These are phyloP conservation scores for Xylaria intraflava DNA, from an alignment of 495 filamentous ascomycete species.

Conservation along the genomic window DNA sequence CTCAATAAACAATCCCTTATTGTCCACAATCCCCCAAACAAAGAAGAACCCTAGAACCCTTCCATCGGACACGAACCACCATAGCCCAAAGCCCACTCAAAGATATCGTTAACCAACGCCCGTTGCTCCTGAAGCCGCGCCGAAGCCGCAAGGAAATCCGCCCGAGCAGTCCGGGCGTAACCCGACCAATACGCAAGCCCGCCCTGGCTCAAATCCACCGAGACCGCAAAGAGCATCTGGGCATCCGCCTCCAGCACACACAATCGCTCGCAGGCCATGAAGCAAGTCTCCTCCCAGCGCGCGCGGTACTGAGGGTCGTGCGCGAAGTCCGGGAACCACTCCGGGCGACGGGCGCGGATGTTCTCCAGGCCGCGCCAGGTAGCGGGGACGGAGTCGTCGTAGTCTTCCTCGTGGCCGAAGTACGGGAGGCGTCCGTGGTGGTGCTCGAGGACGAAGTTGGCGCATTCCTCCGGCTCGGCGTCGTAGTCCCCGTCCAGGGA, in stretches of 20 bases:
- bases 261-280: conserved; percentile 10
- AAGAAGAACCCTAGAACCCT: no score
- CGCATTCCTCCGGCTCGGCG: conserved; percentile 10
- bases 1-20: no score
- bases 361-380: conserved; percentile 12
- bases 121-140: conserved; percentile 39
- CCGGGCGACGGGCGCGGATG: not conserved
- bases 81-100: conserved; percentile 8
- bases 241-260: conserved; percentile 9
- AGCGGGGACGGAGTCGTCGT: not conserved
- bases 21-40: not conserved
- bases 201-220: not conserved
- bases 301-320: not conserved
- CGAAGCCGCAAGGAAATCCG: conserved; percentile 48
- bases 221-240: not conserved
- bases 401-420: conserved; percentile 8
- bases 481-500: not conserved
- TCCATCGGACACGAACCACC: not conserved
- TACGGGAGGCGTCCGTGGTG: conserved; percentile 15
- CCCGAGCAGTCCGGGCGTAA: not conserved
- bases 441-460: conserved; percentile 13
- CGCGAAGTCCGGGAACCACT: not conserved
- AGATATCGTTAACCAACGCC: not conserved
- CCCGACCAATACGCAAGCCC: not conserved
- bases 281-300: not conserved